Base-by-base conservation (phyloP, 257 asterid species). In the Solanum pinnatisectum region DNA sequence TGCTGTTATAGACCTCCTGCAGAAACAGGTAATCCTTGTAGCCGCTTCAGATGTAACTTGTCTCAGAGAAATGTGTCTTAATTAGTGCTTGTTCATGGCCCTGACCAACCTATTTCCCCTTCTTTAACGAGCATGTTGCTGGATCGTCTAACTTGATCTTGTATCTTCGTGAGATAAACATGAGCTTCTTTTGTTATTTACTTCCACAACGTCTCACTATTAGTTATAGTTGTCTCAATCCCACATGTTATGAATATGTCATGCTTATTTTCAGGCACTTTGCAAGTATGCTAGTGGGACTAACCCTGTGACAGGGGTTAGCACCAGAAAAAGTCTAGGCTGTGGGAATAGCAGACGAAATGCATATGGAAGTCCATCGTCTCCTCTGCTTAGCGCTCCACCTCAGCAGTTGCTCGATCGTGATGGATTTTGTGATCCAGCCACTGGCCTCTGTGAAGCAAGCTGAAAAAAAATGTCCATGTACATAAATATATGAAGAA, bases 211-310 rank as follows among this genome's bases (percentile, higher is more conserved):
- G 33, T 76, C 56, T 76, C 22, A 0, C 33, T 76, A 5, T 37
- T 77, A 23, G 35, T 77, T 77, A 39, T 77, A 5, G 1, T 81
- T 27, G 30, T 30, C 10, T 25, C n/a, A 8, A 11, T 81, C 44
- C 42, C 18, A 32, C 20, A 46, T 46, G 8, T 81, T 46, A 22
- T 44, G 67, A n/a, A 56, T 20, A 44, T 84, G 8, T 15, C 59
- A 12, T 39, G 40, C 74, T 10, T 65, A 56, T 84, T 68, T 89
- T 40, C 83, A 95, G 98, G 98, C 98, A 40, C 98, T 97, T 46
- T 97, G 99, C 96, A 96, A 96, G 92, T 96, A 97, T 35, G 99
- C 98, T 9, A 96, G 90, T 88, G 98, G 98, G 18, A 96, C 98
- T 2, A 96, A 97, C 87, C 98, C 99, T 13, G 44, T 93, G 63